phyloP scores from a whole-genome alignment of 345 rosid genomes.

The Cardamine chenopodiifolia region DNA sequence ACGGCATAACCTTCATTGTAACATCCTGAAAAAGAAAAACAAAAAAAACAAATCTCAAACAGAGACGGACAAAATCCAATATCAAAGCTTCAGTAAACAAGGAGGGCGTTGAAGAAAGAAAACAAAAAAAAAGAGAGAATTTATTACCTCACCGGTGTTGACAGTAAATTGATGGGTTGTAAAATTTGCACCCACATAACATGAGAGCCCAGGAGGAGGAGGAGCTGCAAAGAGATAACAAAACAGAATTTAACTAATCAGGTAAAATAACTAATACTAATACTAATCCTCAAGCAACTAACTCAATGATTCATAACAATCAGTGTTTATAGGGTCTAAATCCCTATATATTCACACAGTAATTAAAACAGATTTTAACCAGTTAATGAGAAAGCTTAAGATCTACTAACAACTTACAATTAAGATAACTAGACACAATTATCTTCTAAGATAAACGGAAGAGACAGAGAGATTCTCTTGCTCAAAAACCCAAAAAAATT shows the following conservation, averaged over 20 bases:
- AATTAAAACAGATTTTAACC: conserved; percentile 22
- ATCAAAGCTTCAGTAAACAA: conserved; percentile 8
- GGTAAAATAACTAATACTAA: not conserved
- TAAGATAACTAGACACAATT: conserved; percentile 7
- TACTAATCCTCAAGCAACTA: conserved; percentile 2
- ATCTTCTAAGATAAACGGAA: conserved; percentile 12
- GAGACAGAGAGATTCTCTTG: conserved; percentile 22
- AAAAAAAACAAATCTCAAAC: conserved; percentile 1
- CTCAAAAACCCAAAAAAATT: too few relatives aligned
- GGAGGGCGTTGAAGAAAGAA: not conserved
- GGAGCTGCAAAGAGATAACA: conserved; percentile 25
- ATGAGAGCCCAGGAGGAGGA: conserved; percentile 46
- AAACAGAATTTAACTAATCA: conserved; percentile 25
- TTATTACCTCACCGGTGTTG: conserved; percentile 91
- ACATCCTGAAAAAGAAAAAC: conserved; percentile 65
- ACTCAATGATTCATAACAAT: conserved; percentile 21
- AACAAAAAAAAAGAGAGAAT: not conserved
- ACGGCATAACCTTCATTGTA: conserved; percentile 88
- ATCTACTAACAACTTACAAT: conserved; percentile 1
- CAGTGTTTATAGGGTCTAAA: not conserved
- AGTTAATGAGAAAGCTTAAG: conserved; percentile 25
- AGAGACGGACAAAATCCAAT: not conserved
- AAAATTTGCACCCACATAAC: conserved; percentile 84
- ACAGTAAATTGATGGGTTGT: conserved; percentile 87
- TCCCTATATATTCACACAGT: conserved; percentile 6